Evolutionary conservation across 2,329 filamentous ascomycete genomes (phyloP), one percentile per base, ranked within the genome.

Genomic region (Aspergillus amoenus): DNA sequence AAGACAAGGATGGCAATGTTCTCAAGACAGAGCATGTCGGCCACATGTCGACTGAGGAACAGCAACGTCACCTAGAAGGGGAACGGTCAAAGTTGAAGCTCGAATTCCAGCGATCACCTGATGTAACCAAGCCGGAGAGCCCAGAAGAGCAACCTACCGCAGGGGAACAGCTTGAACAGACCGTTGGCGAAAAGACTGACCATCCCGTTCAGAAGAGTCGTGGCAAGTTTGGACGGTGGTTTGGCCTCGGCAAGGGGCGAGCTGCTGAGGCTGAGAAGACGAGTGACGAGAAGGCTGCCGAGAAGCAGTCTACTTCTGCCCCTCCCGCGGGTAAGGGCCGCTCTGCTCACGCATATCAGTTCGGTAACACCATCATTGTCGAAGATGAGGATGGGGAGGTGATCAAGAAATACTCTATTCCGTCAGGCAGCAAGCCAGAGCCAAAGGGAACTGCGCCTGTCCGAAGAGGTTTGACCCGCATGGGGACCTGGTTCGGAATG

Each of bases 1-100:
- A 97, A 73, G 89, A 96, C 65, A 81, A 87, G 61, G 88, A 96
- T 56, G 93, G 93, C 7, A 93, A 97, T 54, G 93, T 97, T 3
- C 71, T 97, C 5, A 84, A 84, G 17, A 84, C 90, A 0, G 81
- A 87, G 62, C 74, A 83, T 42, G 81, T 72, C 11, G 69, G 63
- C 15, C 64, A 76, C 34, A 69, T 78, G 60, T 75, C 73, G 45
- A 81, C 83, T 4, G 82, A 83, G n/a, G 83, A 91, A 63, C 75
- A 86, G 45, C 76, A 83, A 48, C 84, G 85, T 66, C 81, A 85
- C 43, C 89, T 79, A 13, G 63, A 75, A 50, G 69, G 75, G 11
- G 79, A 82, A 62, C 80, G 78, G n/a, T 70, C 70, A 49, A 76
- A 76, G 39, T 70, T 86, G 13, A 86, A 87, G 71, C 70, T 78